Conservation (phyloP, 257 asterid species). For the Buddleja alternifolia region DNA sequence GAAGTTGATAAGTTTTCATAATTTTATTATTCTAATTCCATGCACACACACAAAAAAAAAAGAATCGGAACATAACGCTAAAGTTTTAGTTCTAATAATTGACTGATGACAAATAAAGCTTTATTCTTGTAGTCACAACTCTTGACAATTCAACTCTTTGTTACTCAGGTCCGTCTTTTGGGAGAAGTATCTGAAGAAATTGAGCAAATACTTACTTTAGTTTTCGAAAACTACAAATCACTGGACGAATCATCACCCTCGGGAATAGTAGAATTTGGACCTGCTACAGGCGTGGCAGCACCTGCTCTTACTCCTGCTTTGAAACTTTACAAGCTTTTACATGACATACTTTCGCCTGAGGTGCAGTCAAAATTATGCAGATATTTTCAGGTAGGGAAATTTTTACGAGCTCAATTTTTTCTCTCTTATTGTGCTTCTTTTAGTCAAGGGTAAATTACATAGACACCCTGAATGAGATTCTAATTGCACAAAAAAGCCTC, state of each 20-base stretch:
- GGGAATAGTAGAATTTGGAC: slow-evolving; percentile 71
- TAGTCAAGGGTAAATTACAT: neutral
- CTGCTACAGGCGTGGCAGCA: slow-evolving; percentile 74
- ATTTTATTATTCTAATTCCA: neutral
- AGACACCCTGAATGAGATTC: too few species aligned
- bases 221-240: slow-evolving; percentile 87
- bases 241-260: slow-evolving; percentile 76
- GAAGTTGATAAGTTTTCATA: slow-evolving; percentile 18
- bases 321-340: slow-evolving; percentile 75
- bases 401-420: slow-evolving; percentile 8
- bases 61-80: neutral
- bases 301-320: slow-evolving; percentile 88
- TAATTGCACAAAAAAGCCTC: too few species aligned
- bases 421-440: slow-evolving; percentile 20
- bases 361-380: slow-evolving; percentile 79
- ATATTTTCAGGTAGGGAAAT: slow-evolving; percentile 77
- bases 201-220: slow-evolving; percentile 69
- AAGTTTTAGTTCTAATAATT: neutral
- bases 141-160: slow-evolving; percentile 25
- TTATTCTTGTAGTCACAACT: slow-evolving; percentile 23
- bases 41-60: too few species aligned
- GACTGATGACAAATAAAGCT: neutral
- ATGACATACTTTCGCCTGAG: slow-evolving; percentile 82
- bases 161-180: slow-evolving; percentile 72
- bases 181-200: slow-evolving; percentile 89